Percentiles rank a stretch among this genome's conserved stretches.
Evolutionary conservation across 2,329 filamentous ascomycete genomes (phyloP).

Genomic region (Calonectria hongkongensis): DNA sequence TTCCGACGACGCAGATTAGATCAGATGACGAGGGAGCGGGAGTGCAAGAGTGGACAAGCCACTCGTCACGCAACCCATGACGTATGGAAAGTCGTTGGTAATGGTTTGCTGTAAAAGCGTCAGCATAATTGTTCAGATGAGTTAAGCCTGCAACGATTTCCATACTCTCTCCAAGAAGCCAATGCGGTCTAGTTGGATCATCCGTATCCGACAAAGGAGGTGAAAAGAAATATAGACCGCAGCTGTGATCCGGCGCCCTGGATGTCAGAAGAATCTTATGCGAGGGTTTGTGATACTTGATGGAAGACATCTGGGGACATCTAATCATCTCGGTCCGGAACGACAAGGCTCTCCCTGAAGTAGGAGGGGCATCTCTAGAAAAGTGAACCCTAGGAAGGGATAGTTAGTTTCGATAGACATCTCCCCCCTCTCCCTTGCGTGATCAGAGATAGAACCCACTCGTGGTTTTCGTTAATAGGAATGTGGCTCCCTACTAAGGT

Average conservation of each 20-base stretch:
- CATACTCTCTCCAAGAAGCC: constrained; percentile 63
- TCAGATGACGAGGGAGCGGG: constrained; percentile 63
- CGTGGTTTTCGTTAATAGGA: constrained; percentile 64
- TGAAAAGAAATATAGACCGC: constrained; percentile 62
- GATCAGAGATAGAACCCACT: constrained; percentile 54
- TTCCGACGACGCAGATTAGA: constrained; percentile 68
- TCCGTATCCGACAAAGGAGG: constrained; percentile 56
- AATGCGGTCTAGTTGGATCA: constrained; percentile 57
- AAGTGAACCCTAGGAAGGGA: constrained; percentile 45
- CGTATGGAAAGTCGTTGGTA: constrained; percentile 58
- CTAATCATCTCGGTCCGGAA: constrained; percentile 61
- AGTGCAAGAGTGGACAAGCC: constrained; percentile 64
- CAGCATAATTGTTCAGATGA: neutral
- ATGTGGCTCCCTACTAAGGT: constrained; percentile 64
- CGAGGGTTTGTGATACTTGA: constrained; percentile 67
- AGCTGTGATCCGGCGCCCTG: constrained; percentile 56
- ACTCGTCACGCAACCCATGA: constrained; percentile 53
- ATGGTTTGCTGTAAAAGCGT: constrained; percentile 53
- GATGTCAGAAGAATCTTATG: constrained; percentile 66
- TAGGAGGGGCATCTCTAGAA: constrained; percentile 45
- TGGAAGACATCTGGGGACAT: constrained; percentile 65
- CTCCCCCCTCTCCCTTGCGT: neutral
- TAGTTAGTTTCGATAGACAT: neutral
- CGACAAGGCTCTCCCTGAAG: constrained; percentile 44
- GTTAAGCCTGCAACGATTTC: neutral